Base-by-base conservation (phyloP, 768 basidiomycete species). In the Serpula lacrymans region DNA sequence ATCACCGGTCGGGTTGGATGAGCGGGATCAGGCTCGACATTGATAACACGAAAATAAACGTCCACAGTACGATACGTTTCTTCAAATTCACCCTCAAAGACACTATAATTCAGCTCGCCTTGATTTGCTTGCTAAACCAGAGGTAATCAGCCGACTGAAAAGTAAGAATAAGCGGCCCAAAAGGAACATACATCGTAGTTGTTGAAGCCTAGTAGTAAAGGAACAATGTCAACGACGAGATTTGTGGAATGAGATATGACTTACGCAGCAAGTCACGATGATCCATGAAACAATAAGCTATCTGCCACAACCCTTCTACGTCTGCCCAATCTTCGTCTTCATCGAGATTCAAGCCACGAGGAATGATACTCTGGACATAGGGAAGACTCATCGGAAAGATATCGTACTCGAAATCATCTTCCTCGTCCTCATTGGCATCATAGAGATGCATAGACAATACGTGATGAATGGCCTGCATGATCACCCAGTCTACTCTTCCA, bases 261-360 rank as follows among this genome's bases (percentile, higher is more conserved):
- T 57, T 51, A 86, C 83, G 60, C 29, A 83, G 50, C 26, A 87
- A 67, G 34, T 80, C 80, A 5, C 80, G 62, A 51, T 87, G 83
- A 54, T 87, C 83, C 38, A 75, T 71, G 51, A 82, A 87, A 38
- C 74, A 78, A 51, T 84, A 85, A n/a, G 75, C 71, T 10, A 78
- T 71, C 4, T 64, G 60, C 84, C 84, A 87, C 12, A 58, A 23
- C 0, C 84, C 84, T 23, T 66, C 64, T 0, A 86, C 59, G 3
- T 78, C 47, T 5, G 52, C 58, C 59, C 62, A 65, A 39, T 65
- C 63, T 1, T 44, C 40, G 22, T 56, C 59, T 13, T 25, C 31
- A 42, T 58, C 49, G 12, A 71, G 44, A 41, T 69, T 55, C 34
- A 72, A 27, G 1, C 54, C 68, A 1, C 50, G 50, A 2, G 72